These are phyloP conservation scores for Naganishia onofrii DNA, from an alignment of 768 basidiomycete genomes.

Conservation along the genomic window DNA sequence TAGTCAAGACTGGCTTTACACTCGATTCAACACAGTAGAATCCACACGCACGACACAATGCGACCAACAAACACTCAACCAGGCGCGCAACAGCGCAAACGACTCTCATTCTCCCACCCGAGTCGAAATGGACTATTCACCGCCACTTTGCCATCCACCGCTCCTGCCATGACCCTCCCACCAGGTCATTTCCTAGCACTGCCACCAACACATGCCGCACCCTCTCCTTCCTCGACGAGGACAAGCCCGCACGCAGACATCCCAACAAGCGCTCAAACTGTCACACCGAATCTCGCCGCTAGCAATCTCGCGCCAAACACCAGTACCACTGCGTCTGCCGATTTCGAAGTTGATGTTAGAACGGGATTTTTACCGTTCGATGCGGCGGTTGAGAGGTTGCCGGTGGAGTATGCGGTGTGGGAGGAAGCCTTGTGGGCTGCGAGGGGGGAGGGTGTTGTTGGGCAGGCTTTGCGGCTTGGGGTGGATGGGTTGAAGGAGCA, in stretches of 20 bases:
- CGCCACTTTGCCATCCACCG: background rate
- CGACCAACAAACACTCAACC: slow-evolving; percentile 9
- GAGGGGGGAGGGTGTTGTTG: slow-evolving; percentile 59
- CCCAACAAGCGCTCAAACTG: slow-evolving; percentile 1
- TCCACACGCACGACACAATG: background rate
- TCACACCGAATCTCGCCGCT: slow-evolving; percentile 9
- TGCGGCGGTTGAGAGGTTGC: slow-evolving; percentile 66
- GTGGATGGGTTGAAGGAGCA: slow-evolving; percentile 57
- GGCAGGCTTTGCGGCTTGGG: slow-evolving; percentile 38
- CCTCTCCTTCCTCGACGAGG: background rate
- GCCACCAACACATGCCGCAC: slow-evolving; percentile 6
- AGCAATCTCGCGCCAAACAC: slow-evolving; percentile 17
- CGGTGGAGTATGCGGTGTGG: slow-evolving; percentile 68
- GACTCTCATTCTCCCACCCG: slow-evolving; percentile 13
- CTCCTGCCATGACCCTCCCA: slow-evolving; percentile 1
- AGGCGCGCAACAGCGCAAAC: slow-evolving; percentile 17
- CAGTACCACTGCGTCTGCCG: slow-evolving; percentile 68
- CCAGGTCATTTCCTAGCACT: slow-evolving; percentile 21
- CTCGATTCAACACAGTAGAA: too few relatives aligned
- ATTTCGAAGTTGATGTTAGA: slow-evolving; percentile 86
- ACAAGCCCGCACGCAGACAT: background rate
- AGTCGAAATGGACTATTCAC: slow-evolving; percentile 14
- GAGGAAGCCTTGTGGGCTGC: slow-evolving; percentile 57
- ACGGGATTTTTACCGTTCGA: slow-evolving; percentile 89
- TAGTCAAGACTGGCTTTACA: too few relatives aligned